Conservation (phyloP, 2,329 filamentous ascomycete species). For the Alternaria incomplexa region DNA sequence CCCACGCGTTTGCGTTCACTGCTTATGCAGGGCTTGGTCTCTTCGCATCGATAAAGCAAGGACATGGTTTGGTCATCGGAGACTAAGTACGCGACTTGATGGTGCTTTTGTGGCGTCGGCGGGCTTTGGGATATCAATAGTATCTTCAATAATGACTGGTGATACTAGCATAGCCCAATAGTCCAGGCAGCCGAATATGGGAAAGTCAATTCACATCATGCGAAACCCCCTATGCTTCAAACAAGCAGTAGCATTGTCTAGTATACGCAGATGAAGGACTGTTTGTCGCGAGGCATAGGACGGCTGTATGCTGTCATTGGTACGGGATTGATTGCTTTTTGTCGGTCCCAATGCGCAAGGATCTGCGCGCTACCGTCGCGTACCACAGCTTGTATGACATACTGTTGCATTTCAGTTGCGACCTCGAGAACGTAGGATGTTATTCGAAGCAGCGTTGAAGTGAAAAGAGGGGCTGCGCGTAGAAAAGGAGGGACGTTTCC, state of each 20-base stretch:
- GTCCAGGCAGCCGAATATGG: not conserved
- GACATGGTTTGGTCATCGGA: not conserved
- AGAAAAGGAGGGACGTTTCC: not conserved
- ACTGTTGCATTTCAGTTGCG: not conserved
- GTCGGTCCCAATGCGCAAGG: not conserved
- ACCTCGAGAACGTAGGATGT: not conserved
- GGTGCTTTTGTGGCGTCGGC: not conserved
- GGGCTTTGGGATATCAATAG: not conserved
- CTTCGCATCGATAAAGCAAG: constrained; percentile 1
- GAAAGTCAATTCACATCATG: not conserved
- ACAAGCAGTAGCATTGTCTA: not conserved
- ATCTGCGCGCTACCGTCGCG: not conserved
- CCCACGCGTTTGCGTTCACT: constrained; percentile 8
- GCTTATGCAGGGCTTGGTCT: not conserved
- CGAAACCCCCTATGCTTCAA: not conserved
- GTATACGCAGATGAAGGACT: not conserved
- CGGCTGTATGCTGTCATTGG: not conserved
- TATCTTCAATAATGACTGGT: not conserved
- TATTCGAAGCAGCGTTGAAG: not conserved
- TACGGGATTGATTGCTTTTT: not conserved
- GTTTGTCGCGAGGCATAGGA: not conserved
- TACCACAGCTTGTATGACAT: not conserved
- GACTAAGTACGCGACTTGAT: not conserved
- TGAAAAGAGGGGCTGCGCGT: not conserved
- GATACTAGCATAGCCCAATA: not conserved